These are phyloP conservation scores for Scenedesmus sp. DNA, from an alignment of 163 green algal genomes.

Conservation along the genomic window DNA sequence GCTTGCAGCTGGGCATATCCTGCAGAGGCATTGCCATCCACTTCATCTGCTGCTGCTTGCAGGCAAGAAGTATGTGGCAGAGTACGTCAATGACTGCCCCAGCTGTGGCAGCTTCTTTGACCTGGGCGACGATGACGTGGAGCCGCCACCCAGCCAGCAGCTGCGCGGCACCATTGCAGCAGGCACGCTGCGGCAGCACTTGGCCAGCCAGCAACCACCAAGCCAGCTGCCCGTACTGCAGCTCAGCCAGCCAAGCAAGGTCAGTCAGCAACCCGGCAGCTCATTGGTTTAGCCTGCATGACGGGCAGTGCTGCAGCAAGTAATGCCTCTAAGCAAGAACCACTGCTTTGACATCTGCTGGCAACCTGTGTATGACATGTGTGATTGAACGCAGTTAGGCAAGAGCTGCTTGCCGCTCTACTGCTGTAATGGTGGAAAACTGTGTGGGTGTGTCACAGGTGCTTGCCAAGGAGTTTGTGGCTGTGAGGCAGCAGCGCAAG, in stretches of 20 bases:
- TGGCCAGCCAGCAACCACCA: conserved; percentile 45
- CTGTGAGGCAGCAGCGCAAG: background rate
- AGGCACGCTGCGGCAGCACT: conserved; percentile 44
- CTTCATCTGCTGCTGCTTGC: conserved; percentile 13
- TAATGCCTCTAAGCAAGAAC: too few species aligned
- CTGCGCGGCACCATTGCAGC: conserved; percentile 18
- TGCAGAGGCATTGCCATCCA: background rate
- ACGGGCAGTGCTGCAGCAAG: background rate
- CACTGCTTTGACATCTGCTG: too few species aligned
- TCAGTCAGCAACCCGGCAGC: background rate
- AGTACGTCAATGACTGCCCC: conserved; percentile 70
- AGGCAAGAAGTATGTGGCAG: conserved; percentile 72
- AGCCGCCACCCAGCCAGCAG: conserved; percentile 16
- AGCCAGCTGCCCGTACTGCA: conserved; percentile 58
- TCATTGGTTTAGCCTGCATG: background rate
- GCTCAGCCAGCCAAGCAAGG: conserved; percentile 71
- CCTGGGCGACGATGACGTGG: conserved; percentile 63
- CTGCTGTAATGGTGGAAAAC: too few species aligned
- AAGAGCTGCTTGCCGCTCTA: background rate
- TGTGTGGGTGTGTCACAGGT: conserved; percentile 39
- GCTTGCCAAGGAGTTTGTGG: conserved; percentile 56
- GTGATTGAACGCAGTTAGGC: too few species aligned
- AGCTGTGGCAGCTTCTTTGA: conserved; percentile 67
- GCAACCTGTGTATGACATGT: too few species aligned
- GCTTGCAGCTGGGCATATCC: background rate